Evolutionary conservation across 495 filamentous ascomycete species (phyloP), one percentile per base, ranked within the genome.

Genomic region (Jackrogersella multiformis): DNA sequence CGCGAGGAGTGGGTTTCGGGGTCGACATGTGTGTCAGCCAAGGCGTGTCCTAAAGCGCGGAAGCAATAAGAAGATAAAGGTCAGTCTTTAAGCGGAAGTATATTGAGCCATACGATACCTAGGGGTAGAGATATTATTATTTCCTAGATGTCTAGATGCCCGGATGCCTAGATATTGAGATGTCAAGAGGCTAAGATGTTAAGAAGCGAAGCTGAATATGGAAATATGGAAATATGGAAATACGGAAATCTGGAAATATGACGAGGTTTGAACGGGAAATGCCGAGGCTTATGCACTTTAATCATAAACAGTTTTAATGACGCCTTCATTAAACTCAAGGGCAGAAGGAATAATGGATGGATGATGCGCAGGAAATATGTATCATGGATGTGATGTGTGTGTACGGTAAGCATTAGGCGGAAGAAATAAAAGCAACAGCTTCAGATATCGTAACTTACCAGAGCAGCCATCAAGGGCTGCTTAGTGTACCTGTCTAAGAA

Each of bases 11-110:
- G 41, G 69, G 67, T 66, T 69, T 75, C 56, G 80, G 80, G 61
- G 75, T 66, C 70, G 81, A 82, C 81, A 83, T 83, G 75, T 81
- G 80, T 73, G 77, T 64, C 68, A 83, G 73, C 80, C 80, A 83
- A 67, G 81, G 80, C 55, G 78, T 74, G 49, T 83, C 80, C 80
- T 82, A 44, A 48, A 54, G 18, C 53, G 68, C 15, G 45, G n/a
- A 45, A 56, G 45, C n/a, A 63, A 49, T 36, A 23, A 53, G 46
- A 46, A 48, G 64, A 58, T 13, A 13, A 76, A 70, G 58, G 56
- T 74, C 51, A 70, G 59, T 32, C 18, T 53, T 36, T 54, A 53
- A 53, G 58, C 21, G 36, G 30, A 39, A 41, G 18, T 35, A 62
- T 69, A 20, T 18, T 36, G 5, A n/a, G 34, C 34, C 12, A 36